Base-by-base conservation (phyloP, 768 basidiomycete genomes). In the Amanita rimosa region DNA sequence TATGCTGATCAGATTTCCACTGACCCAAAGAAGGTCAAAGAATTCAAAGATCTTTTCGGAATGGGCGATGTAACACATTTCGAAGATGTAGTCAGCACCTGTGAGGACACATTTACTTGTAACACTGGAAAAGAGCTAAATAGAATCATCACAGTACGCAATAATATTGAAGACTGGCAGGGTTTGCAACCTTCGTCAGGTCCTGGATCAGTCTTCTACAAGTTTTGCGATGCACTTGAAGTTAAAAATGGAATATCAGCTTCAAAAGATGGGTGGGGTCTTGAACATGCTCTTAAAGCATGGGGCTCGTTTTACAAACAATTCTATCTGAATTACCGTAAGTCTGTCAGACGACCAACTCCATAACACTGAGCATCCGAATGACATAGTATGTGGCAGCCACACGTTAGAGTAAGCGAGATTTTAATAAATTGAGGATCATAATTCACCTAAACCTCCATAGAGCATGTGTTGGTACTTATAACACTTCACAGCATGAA, bases 161-260 rank as follows among this genome's bases (percentile, higher is more conserved):
- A 76, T 54, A 73, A 75, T 56, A 67, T 81, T 8, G 79, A 73
- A 71, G 80, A 83, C 46, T 88, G 85, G 85, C 85, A 86, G 55
- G 54, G 55, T 7, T 58, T 86, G 16, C 75, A 78, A 36, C 76
- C 79, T 1, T 64, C 68, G 14, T 61, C 63, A 2, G 79, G 78
- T 3, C 64, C 72, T 2, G 55, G 60, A 54, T 64, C 66, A 0
- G 56, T 57, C 19, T 85, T 85, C 63, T 78, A 68, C 65, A 50
- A 69, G 14, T 85, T 83, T 58, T 83, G 82, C 51, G 80, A 85
- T 55, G 79, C 80, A 0, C 64, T 85, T 0, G 80, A 85, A 59
- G 76, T 81, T 16, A 78, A 79, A 55, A 57, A 79, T 51, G 78
- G 78, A 6, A 63, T 66, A 9, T 67, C 54, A 44, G 79, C 79